These are phyloP conservation scores for Coemansia aciculifera DNA, from an alignment of 192 early-diverging fungal species.

Conservation along the genomic window DNA sequence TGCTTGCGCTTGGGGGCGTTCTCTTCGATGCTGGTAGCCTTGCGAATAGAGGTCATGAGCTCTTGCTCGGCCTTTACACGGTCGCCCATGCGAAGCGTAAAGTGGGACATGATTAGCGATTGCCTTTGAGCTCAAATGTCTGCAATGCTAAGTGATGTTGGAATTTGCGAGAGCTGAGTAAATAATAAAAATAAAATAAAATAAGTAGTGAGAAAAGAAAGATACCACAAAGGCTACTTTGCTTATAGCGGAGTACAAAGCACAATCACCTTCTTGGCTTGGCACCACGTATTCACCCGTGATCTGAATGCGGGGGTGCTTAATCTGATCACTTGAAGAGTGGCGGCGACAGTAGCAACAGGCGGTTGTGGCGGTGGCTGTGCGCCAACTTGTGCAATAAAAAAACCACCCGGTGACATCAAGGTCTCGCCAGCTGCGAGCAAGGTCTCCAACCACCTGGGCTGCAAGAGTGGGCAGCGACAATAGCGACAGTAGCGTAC, in stretches of 20 bases:
- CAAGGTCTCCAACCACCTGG: background rate
- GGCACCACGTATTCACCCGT: background rate
- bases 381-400: background rate
- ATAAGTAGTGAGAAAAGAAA: background rate
- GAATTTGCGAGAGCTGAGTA: background rate
- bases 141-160: background rate
- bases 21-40: constrained; percentile 87
- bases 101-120: constrained; percentile 29
- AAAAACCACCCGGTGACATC: constrained; percentile 4
- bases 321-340: background rate
- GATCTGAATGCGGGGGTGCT: constrained; percentile 6
- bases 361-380: background rate
- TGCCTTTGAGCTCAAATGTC: background rate
- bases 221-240: background rate
- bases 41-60: constrained; percentile 83
- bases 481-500: background rate
- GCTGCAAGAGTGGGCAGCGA: background rate
- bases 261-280: background rate
- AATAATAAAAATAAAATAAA: background rate
- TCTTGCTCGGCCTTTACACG: constrained; percentile 81
- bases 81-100: constrained; percentile 61
- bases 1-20: constrained; percentile 98
- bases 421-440: background rate
- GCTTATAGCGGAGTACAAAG: background rate
- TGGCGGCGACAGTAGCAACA: background rate